Percentiles rank a stretch among this genome's conserved stretches.
Evolutionary conservation across 2,329 filamentous ascomycete species (phyloP).

Genomic region (Seiridium cupressi): DNA sequence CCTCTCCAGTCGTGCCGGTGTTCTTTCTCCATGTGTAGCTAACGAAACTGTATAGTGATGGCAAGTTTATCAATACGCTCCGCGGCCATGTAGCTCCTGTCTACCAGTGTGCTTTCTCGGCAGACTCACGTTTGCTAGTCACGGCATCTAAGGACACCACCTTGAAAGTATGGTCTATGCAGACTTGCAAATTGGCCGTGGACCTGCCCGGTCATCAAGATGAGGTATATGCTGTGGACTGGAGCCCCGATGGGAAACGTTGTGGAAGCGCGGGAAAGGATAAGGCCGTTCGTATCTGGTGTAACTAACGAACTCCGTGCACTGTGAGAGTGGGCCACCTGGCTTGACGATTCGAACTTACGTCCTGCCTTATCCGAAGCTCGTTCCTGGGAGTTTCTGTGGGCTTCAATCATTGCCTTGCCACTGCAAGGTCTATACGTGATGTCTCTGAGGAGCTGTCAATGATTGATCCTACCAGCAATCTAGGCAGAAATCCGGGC

Average conservation of each 20-base stretch:
- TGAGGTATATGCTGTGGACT: constrained; percentile 92
- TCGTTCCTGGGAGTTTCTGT: too few species aligned
- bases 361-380: too few species aligned
- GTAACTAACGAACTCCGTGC: constrained; percentile 19
- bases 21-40: too few species aligned
- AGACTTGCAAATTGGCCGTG: constrained; percentile 73
- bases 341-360: too few species aligned
- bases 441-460: too few species aligned
- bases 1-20: neutral
- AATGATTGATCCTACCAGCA: too few species aligned
- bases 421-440: too few species aligned
- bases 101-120: constrained; percentile 89
- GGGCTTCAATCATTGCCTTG: too few species aligned
- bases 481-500: too few species aligned
- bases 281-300: constrained; percentile 70
- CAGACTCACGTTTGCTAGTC: constrained; percentile 69
- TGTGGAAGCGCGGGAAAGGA: constrained; percentile 94
- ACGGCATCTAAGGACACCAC: constrained; percentile 91
- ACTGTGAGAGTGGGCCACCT: too few species aligned
- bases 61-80: constrained; percentile 81
- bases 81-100: constrained; percentile 87
- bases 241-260: constrained; percentile 85
- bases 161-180: constrained; percentile 86
- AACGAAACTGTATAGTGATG: constrained; percentile 41
- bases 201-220: constrained; percentile 90